phyloP scores from a whole-genome alignment of 2,329 filamentous ascomycete species.

The Penicillium sclerotigenum region DNA sequence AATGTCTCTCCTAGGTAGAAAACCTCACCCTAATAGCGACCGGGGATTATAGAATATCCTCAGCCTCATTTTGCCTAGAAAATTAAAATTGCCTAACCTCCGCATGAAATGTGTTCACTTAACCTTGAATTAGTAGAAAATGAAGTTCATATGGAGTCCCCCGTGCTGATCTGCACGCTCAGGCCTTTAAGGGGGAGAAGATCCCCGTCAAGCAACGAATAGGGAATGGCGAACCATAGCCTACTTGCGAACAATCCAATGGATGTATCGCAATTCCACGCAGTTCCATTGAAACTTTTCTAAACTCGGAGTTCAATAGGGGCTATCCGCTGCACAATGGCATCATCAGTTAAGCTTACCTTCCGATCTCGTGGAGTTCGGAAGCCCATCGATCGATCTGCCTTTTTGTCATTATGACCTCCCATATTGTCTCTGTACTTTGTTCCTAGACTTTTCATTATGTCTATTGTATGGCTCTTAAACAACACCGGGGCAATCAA shows the following conservation, averaged over 20 bases:
- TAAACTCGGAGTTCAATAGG: slow-evolving; percentile 19
- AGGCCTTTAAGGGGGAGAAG: background rate
- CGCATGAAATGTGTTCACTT: too few species aligned
- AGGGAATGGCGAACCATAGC: background rate
- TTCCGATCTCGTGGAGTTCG: slow-evolving; percentile 16
- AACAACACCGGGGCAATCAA: slow-evolving; percentile 10
- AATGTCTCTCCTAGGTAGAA: too few species aligned
- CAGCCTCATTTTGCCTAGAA: too few species aligned
- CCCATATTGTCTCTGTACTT: slow-evolving; percentile 4
- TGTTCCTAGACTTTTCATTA: slow-evolving; percentile 1
- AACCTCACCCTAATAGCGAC: too few species aligned
- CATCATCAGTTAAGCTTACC: slow-evolving; percentile 13
- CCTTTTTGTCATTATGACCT: slow-evolving; percentile 14
- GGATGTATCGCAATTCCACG: background rate
- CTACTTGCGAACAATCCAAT: slow-evolving; percentile 3
- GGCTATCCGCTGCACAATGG: slow-evolving; percentile 16
- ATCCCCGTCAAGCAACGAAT: background rate
- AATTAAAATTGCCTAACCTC: too few species aligned
- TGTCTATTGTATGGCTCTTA: slow-evolving; percentile 1
- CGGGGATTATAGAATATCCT: too few species aligned
- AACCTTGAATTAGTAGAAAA: too few species aligned
- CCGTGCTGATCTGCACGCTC: background rate
- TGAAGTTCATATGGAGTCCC: too few species aligned
- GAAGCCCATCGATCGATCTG: slow-evolving; percentile 16
- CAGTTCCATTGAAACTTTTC: background rate